Conservation (phyloP, 306 rosid genomes). For the Sicyos baderoa region DNA sequence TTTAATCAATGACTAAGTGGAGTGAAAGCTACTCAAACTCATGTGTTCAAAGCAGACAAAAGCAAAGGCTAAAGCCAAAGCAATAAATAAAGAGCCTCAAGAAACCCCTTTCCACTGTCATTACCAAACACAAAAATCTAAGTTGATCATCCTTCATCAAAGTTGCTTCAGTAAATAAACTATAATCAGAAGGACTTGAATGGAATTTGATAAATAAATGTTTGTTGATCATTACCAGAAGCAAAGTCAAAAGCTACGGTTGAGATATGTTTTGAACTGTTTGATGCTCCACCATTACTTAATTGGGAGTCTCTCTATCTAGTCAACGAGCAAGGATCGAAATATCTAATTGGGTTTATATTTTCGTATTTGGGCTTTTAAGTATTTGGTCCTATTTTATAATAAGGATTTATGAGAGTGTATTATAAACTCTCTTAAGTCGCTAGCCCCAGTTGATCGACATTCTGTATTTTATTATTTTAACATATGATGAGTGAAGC, state of each 20-base stretch:
- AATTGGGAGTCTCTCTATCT: too few species aligned
- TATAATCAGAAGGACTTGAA: neutral
- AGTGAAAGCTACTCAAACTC: conserved; percentile 18
- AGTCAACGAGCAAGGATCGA: too few species aligned
- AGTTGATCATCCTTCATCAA: neutral
- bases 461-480: too few species aligned
- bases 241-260: conserved; percentile 4
- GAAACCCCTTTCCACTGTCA: conserved; percentile 49
- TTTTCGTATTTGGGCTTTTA: too few species aligned
- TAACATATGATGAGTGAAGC: too few species aligned
- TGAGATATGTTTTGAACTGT: too few species aligned
- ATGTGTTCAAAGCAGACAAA: conserved; percentile 16
- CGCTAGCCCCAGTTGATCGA: too few species aligned
- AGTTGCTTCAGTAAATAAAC: neutral
- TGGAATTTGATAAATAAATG: neutral
- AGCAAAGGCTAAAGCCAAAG: neutral
- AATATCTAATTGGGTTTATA: too few species aligned
- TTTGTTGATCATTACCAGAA: neutral
- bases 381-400: too few species aligned
- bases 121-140: conserved; percentile 7
- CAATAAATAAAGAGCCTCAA: neutral
- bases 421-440: too few species aligned
- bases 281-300: too few species aligned
- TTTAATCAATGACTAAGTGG: conserved; percentile 5
- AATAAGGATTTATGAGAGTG: too few species aligned